Evolutionary conservation across 768 basidiomycete species (phyloP).

Genomic region (Leccinellum luteum): DNA sequence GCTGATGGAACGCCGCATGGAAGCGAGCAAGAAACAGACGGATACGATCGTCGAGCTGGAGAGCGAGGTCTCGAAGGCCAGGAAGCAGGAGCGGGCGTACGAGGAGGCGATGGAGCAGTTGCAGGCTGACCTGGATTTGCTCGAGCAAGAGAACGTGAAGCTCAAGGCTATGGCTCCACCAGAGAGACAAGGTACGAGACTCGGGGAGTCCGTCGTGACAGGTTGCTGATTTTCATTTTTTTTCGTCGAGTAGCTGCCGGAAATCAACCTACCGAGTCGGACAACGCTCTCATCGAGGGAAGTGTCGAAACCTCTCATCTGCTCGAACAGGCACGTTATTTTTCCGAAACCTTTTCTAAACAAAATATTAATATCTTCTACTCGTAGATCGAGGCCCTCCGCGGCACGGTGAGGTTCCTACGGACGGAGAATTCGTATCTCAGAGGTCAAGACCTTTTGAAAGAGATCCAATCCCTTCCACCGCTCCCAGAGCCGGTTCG

Average conservation of each 20-base stretch:
- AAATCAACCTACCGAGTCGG: conserved; percentile 51
- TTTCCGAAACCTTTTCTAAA: neutral
- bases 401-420: conserved; percentile 89
- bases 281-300: conserved; percentile 68
- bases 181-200: conserved; percentile 64
- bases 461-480: conserved; percentile 75
- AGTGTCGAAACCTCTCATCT: conserved; percentile 86
- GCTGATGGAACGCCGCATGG: conserved; percentile 90
- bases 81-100: conserved; percentile 86
- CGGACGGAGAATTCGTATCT: conserved; percentile 91
- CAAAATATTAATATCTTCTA: conserved; percentile 5
- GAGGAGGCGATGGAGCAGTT: conserved; percentile 94
- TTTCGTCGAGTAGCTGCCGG: conserved; percentile 44
- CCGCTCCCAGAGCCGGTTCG: conserved; percentile 50
- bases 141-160: conserved; percentile 87
- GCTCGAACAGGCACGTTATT: conserved; percentile 68
- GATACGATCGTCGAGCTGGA: conserved; percentile 84
- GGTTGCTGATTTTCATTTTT: neutral
- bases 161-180: conserved; percentile 66
- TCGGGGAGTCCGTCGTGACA: neutral
- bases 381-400: conserved; percentile 80
- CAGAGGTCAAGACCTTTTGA: conserved; percentile 87
- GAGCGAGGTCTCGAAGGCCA: conserved; percentile 70
- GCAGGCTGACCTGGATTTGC: conserved; percentile 79
- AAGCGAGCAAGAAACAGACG: conserved; percentile 86